A percentile compares a stretch with the other conserved stretches of the same genome.
phyloP scores from a whole-genome alignment of 2,329 filamentous ascomycete genomes.

The Alternaria hordeiaustralica region DNA sequence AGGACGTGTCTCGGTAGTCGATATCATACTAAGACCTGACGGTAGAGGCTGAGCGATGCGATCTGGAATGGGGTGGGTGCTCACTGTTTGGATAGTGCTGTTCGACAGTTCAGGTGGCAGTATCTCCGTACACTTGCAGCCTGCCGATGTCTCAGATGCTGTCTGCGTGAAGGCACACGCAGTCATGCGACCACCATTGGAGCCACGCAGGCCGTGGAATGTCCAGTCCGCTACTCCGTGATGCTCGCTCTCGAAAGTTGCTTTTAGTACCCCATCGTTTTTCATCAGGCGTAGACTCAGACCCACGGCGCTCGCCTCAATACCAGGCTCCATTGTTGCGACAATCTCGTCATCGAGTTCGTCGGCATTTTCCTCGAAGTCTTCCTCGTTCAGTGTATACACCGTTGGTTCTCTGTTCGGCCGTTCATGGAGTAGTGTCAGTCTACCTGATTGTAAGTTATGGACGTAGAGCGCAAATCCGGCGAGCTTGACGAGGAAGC shows the following conservation, averaged over 20 bases:
- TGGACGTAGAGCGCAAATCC: neutral
- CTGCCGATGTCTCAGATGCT: neutral
- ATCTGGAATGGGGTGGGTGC: neutral
- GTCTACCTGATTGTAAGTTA: neutral
- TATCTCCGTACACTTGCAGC: accelerated
- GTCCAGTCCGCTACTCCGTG: neutral
- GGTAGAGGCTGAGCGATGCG: neutral
- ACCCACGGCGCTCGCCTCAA: neutral
- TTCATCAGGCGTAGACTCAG: neutral
- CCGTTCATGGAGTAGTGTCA: neutral
- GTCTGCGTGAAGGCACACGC: neutral
- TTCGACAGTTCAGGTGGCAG: neutral
- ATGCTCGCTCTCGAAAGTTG: neutral
- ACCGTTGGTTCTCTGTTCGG: neutral
- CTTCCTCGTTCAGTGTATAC: neutral
- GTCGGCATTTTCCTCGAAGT: neutral
- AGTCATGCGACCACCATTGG: neutral
- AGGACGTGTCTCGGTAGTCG: neutral
- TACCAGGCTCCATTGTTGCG: accelerated
- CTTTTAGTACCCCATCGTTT: neutral
- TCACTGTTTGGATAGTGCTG: neutral
- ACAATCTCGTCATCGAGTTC: neutral
- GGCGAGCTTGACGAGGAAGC: neutral
- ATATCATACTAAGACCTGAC: neutral
- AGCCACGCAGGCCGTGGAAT: neutral